Evolutionary conservation across 1,284 basidiomycete species (phyloP), one percentile per base, ranked within the genome.

Genomic region (Leccinum pachyderme): DNA sequence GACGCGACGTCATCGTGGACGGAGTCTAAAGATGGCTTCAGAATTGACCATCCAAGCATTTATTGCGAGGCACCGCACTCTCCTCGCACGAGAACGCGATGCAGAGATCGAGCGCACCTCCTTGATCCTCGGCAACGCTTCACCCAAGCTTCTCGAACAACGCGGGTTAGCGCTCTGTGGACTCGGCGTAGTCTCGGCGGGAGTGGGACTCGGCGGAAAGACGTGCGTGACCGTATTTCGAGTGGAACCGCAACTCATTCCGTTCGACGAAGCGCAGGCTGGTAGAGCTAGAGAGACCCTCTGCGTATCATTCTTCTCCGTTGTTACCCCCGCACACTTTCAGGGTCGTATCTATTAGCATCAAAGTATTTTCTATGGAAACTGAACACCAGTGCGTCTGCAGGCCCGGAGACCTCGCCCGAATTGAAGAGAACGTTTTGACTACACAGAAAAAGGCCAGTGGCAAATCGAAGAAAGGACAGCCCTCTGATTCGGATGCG

Each of bases 121-220:
- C 7, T 77, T 96, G 9, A 73, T 96, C 29, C 80, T 95, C 41
- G 89, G 91, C 5, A 93, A 93, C 58, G 94, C 91, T 66, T 81
- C 87, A 5, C 89, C 89, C 0, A 93, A 87, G 63, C 75, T 95
- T 11, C 80, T 98, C 15, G 94, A 97, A 70, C 87, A 91, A 61
- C 88, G 91, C 62, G 95, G 95, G 1, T 76, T 98, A 5, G 87
- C 91, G 2, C 72, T 97, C 1, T 82, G 83, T 31, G 85, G 86
- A 29, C 76, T 98, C 8, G 85, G 88, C 0, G 77, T 94, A 1
- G 78, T 81, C 1, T 80, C 79, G 22, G 78, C 94, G 25, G 83
- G 81, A 47, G 80, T 96, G 28, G 95, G 94, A 1, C 77, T 97
- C 2, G 95, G 94, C 28, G 94, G 93, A 25, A 96, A 95, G 77